phyloP scores from a whole-genome alignment of 257 asterid genomes.

The Fraxinus pennsylvanica region DNA sequence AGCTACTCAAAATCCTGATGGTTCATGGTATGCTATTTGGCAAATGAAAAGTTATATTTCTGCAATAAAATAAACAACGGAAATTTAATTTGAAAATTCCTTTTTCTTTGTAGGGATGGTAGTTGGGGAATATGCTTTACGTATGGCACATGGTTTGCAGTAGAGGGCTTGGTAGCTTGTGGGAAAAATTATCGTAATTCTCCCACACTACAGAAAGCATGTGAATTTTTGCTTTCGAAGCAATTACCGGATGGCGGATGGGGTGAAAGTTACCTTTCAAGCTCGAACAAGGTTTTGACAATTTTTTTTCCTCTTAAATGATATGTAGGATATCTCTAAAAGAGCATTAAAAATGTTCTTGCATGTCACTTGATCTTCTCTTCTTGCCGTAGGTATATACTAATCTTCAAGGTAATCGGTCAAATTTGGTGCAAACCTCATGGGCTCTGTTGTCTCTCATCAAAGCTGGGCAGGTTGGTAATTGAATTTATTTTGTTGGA shows the following conservation, averaged over 20 bases:
- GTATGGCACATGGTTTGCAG: slow-evolving; percentile 56
- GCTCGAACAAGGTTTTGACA: slow-evolving; percentile 42
- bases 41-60: neutral
- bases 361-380: neutral
- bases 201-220: slow-evolving; percentile 36
- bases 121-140: slow-evolving; percentile 69
- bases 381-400: slow-evolving; percentile 38
- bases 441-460: slow-evolving; percentile 59
- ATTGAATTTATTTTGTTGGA: neutral
- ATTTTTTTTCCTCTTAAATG: neutral
- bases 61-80: neutral
- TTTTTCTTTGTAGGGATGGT: slow-evolving; percentile 37
- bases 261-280: slow-evolving; percentile 66
- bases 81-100: neutral
- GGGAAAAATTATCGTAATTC: slow-evolving; percentile 41
- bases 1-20: slow-evolving; percentile 46
- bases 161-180: slow-evolving; percentile 42
- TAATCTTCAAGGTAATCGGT: slow-evolving; percentile 41
- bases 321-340: neutral
- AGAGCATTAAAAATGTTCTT: neutral
- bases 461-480: slow-evolving; percentile 45
- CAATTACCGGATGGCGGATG: slow-evolving; percentile 62
- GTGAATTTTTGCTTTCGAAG: slow-evolving; percentile 47
- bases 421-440: slow-evolving; percentile 60
- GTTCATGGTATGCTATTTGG: slow-evolving; percentile 48